phyloP scores from a whole-genome alignment of 2,329 filamentous ascomycete genomes.

The Scedosporium aurantiacum region DNA sequence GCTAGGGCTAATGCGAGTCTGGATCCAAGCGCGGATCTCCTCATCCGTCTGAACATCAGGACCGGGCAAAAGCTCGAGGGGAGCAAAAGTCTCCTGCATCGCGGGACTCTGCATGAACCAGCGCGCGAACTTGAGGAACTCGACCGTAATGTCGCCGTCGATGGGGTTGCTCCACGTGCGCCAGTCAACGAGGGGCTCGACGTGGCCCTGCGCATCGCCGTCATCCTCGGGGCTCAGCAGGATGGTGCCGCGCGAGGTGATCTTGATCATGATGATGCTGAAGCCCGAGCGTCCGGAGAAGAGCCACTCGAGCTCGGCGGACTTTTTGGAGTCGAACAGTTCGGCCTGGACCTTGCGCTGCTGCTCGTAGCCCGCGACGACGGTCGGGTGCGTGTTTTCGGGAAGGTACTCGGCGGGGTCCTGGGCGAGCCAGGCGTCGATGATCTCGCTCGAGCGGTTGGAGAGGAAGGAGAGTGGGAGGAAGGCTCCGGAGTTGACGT shows the following conservation, averaged over 20 bases:
- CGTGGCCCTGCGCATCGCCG: constrained; percentile 20
- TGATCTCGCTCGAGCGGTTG: constrained; percentile 12
- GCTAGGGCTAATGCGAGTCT: constrained; percentile 8
- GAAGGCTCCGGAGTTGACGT: constrained; percentile 12
- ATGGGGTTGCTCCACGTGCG: constrained; percentile 33
- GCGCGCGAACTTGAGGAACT: constrained; percentile 26
- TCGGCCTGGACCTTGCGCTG: constrained; percentile 12
- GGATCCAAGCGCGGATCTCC: constrained; percentile 13
- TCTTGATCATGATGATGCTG: constrained; percentile 18
- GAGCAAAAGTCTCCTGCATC: constrained; percentile 20
- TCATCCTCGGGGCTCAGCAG: constrained; percentile 33
- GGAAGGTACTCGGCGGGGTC: constrained; percentile 14
- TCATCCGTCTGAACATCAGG: constrained; percentile 18
- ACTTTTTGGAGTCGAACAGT: constrained; percentile 11
- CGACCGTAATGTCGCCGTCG: constrained; percentile 35
- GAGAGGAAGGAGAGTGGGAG: constrained; percentile 13
- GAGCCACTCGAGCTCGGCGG: constrained; percentile 15
- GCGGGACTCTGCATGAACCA: constrained; percentile 19
- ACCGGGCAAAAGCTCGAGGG: constrained; percentile 25
- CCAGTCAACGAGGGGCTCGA: constrained; percentile 38
- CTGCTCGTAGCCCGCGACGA: constrained; percentile 12
- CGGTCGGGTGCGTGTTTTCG: constrained; percentile 7
- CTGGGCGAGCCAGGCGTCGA: constrained; percentile 13
- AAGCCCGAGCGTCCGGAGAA: constrained; percentile 9
- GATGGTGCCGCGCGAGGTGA: constrained; percentile 41